phyloP scores from a whole-genome alignment of 2,329 filamentous ascomycete genomes.

The Colletotrichum lini region DNA sequence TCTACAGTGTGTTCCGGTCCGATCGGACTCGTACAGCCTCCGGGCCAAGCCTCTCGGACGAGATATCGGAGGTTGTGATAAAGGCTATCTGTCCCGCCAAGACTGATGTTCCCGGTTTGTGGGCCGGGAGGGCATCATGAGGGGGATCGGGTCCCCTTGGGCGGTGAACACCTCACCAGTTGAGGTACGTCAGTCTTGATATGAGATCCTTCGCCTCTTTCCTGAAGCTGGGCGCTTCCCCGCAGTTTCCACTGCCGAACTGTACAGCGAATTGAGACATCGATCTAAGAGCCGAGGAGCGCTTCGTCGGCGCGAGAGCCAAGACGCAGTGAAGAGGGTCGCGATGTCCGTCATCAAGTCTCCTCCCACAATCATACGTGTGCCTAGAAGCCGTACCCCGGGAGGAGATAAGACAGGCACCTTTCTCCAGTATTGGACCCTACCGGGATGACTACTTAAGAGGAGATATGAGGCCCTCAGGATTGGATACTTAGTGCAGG shows the following conservation, averaged over 20 bases:
- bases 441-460: not conserved
- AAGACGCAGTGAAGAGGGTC: not conserved
- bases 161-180: not conserved
- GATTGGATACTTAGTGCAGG: not conserved
- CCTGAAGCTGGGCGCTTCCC: not conserved
- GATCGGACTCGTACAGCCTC: conserved; percentile 9
- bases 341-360: not conserved
- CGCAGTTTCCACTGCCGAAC: conserved; percentile 10
- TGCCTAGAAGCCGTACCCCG: not conserved
- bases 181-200: not conserved
- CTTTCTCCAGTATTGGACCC: not conserved
- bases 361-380: not conserved
- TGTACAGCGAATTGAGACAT: not conserved
- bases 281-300: conserved; percentile 17
- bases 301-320: conserved; percentile 1
- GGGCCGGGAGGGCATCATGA: conserved; percentile 7
- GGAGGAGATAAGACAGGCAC: not conserved
- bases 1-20: not conserved
- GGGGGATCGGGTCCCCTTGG: not conserved
- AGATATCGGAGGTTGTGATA: conserved; percentile 4
- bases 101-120: not conserved
- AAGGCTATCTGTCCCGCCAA: conserved; percentile 34
- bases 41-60: conserved; percentile 20
- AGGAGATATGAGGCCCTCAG: not conserved
- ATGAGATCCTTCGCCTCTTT: not conserved